phyloP scores from a whole-genome alignment of 2,329 filamentous ascomycete genomes.

The Diatrype stigma region DNA sequence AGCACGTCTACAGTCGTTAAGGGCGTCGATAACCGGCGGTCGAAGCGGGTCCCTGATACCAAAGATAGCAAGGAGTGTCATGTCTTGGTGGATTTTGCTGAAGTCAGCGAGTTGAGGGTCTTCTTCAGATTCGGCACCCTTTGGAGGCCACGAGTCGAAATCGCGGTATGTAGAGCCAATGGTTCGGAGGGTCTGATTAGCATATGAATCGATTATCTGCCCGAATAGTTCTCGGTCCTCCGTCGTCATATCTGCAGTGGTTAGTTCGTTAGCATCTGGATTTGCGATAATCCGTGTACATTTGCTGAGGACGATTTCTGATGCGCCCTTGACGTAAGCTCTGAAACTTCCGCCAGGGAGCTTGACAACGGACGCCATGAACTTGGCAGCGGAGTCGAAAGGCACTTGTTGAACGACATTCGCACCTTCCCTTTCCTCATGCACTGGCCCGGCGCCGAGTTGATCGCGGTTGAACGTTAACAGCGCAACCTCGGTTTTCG shows the following conservation, averaged over 20 bases:
- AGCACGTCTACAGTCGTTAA: constrained; percentile 47
- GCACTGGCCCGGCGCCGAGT: constrained; percentile 43
- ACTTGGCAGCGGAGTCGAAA: constrained; percentile 52
- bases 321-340: constrained; percentile 51
- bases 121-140: constrained; percentile 52
- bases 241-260: constrained; percentile 47
- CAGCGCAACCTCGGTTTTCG: constrained; percentile 54
- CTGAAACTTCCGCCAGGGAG: constrained; percentile 43
- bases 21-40: constrained; percentile 52
- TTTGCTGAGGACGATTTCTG: constrained; percentile 48
- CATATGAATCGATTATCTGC: constrained; percentile 58
- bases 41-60: constrained; percentile 69
- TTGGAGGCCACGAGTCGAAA: constrained; percentile 66
- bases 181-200: constrained; percentile 65
- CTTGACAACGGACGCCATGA: constrained; percentile 52
- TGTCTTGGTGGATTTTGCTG: constrained; percentile 61
- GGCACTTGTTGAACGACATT: constrained; percentile 47
- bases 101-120: constrained; percentile 56
- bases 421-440: constrained; percentile 42
- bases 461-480: constrained; percentile 46
- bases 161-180: constrained; percentile 73
- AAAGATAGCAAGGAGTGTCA: constrained; percentile 69
- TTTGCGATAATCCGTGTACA: constrained; percentile 28
- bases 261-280: constrained; percentile 29
- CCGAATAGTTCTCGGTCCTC: constrained; percentile 52